Evolutionary conservation across 2,329 filamentous ascomycete genomes (phyloP).

Genomic region (Exserohilum turcica): DNA sequence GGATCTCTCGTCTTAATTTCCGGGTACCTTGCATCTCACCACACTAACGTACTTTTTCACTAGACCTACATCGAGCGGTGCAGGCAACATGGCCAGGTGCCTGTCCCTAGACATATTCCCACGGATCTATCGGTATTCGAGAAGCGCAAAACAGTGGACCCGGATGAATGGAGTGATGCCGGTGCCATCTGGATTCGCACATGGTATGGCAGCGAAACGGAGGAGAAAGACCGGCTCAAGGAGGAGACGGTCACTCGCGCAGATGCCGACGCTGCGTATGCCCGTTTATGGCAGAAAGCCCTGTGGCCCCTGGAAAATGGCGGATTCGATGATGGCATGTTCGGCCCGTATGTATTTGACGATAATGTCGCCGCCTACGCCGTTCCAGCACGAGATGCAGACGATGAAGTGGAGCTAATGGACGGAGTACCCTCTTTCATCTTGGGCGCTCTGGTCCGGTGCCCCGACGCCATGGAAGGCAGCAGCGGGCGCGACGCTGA

Average conservation of each 20-base stretch:
- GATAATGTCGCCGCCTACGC: background rate
- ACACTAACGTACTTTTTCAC: background rate
- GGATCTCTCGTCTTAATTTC: background rate
- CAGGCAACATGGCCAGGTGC: background rate
- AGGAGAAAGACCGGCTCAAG: background rate
- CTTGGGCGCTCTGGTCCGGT: conserved; percentile 1
- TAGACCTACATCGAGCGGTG: background rate
- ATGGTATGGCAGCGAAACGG: conserved; percentile 6
- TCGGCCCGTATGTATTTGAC: background rate
- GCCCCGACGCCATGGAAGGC: conserved; percentile 2
- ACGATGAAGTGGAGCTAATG: conserved; percentile 8
- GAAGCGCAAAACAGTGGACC: background rate
- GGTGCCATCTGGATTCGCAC: conserved; percentile 3
- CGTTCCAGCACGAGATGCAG: background rate
- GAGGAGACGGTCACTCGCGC: background rate
- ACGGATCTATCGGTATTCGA: background rate
- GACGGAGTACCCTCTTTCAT: conserved; percentile 1
- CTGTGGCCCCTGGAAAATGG: background rate
- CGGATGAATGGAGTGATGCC: background rate
- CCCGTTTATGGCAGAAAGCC: background rate
- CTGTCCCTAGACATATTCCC: background rate
- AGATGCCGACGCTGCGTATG: conserved; percentile 1
- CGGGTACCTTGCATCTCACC: background rate
- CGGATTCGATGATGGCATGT: background rate
- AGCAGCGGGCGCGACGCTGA: background rate